These are phyloP conservation scores for Schizochytrium sp. DNA, from an alignment of 108 stramenopile species.

Conservation along the genomic window DNA sequence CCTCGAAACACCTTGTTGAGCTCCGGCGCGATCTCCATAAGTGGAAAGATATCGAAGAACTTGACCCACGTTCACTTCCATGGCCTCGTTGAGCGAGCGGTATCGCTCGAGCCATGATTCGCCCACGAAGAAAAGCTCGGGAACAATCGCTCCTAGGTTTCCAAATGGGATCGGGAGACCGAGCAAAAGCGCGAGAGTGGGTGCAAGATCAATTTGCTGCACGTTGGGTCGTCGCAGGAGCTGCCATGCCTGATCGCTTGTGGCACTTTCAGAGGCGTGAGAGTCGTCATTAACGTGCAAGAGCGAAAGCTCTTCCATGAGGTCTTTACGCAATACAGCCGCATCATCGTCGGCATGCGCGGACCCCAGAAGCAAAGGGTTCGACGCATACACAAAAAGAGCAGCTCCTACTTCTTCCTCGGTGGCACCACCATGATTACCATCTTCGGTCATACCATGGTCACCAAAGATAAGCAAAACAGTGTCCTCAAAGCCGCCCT, in stretches of 20 bases:
- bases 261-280: conserved; percentile 23
- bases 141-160: conserved; percentile 76
- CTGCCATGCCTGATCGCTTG: not conserved
- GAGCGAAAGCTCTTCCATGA: not conserved
- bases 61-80: not conserved
- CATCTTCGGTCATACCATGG: conserved; percentile 98
- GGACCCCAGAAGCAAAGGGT: not conserved
- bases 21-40: not conserved
- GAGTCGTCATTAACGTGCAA: not conserved
- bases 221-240: conserved; percentile 45
- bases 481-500: conserved; percentile 38
- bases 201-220: conserved; percentile 86
- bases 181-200: conserved; percentile 74
- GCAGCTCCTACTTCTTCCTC: conserved; percentile 85
- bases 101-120: not conserved
- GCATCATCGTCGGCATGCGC: conserved; percentile 42
- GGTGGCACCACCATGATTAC: conserved; percentile 93
- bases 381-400: conserved; percentile 63
- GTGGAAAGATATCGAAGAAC: not conserved
- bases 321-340: not conserved
- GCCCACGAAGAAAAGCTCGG: conserved; percentile 50
- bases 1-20: not conserved
- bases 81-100: not conserved
- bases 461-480: conserved; percentile 64
- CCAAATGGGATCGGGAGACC: conserved; percentile 88